Conservation (phyloP, 169 alveolate species). For the Plasmodium fragile region DNA sequence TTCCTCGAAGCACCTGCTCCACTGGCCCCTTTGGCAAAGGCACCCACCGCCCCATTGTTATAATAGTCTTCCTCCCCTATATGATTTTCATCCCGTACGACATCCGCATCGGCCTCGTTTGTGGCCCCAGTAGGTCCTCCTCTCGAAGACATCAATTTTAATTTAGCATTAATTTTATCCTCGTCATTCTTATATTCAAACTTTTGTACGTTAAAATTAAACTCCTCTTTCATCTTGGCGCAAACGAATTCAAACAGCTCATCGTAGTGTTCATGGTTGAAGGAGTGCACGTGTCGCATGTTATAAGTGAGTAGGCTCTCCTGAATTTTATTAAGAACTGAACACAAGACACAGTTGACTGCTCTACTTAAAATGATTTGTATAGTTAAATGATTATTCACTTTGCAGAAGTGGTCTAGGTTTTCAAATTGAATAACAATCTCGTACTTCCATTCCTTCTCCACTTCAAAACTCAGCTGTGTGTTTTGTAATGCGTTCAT, state of each 20-base stretch:
- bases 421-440: slow-evolving; percentile 90
- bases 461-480: slow-evolving; percentile 35
- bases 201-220: slow-evolving; percentile 9
- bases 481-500: slow-evolving; percentile 20
- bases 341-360: slow-evolving; percentile 62
- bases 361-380: slow-evolving; percentile 63
- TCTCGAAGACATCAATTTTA: not conserved
- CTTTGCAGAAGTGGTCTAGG: slow-evolving; percentile 82
- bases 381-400: slow-evolving; percentile 33
- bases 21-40: not conserved
- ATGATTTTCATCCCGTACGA: not conserved
- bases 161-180: slow-evolving; percentile 45
- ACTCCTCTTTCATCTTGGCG: slow-evolving; percentile 28
- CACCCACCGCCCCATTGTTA: not conserved
- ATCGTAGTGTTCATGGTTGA: slow-evolving; percentile 72
- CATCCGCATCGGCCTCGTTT: not conserved
- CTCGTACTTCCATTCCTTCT: slow-evolving; percentile 88
- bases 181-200: slow-evolving; percentile 60
- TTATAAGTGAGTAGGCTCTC: slow-evolving; percentile 57
- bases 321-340: slow-evolving; percentile 19
- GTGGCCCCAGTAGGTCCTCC: not conserved
- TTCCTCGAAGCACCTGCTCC: not conserved
- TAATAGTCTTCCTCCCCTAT: not conserved
- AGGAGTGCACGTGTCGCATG: slow-evolving; percentile 73
- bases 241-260: slow-evolving; percentile 35